These are phyloP conservation scores for Teratosphaeria nubilosa DNA, from an alignment of 2,329 filamentous ascomycete genomes.

Conservation along the genomic window DNA sequence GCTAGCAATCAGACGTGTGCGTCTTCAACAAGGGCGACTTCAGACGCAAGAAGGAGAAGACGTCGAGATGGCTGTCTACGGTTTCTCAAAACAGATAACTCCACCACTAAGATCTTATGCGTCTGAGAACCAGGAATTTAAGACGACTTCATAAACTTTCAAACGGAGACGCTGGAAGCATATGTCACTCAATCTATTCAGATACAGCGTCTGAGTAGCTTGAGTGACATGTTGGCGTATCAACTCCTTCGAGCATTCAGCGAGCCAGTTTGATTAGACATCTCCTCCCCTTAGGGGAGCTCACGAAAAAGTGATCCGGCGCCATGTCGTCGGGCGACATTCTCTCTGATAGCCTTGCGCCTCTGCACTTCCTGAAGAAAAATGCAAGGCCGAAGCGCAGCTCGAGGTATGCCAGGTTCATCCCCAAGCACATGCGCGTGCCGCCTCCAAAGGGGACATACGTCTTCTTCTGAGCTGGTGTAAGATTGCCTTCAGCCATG, in stretches of 20 bases:
- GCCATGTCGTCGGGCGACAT: neutral
- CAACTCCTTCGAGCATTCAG: neutral
- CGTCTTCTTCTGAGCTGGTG: neutral
- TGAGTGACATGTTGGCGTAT: neutral
- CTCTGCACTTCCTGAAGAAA: neutral
- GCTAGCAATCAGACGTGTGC: too few species aligned
- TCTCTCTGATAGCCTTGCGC: neutral
- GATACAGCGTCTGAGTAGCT: too few species aligned
- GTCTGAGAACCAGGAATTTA: too few species aligned
- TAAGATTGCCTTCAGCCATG: neutral
- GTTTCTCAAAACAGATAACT: too few species aligned
- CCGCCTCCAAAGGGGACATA: neutral
- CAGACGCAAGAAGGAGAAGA: too few species aligned
- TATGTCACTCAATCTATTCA: too few species aligned
- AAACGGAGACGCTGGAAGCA: too few species aligned
- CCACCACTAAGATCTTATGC: too few species aligned
- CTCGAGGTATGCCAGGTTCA: neutral
- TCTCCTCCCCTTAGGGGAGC: neutral
- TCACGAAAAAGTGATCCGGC: neutral
- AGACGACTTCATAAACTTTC: too few species aligned
- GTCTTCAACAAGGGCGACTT: too few species aligned
- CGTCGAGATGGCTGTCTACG: too few species aligned
- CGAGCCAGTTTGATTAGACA: neutral
- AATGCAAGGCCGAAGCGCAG: neutral
- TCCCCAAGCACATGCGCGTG: neutral